A percentile compares a stretch with the other conserved stretches of the same genome.
phyloP scores from a whole-genome alignment of 495 filamentous ascomycete species.

The Lineolata rhizophorae region DNA sequence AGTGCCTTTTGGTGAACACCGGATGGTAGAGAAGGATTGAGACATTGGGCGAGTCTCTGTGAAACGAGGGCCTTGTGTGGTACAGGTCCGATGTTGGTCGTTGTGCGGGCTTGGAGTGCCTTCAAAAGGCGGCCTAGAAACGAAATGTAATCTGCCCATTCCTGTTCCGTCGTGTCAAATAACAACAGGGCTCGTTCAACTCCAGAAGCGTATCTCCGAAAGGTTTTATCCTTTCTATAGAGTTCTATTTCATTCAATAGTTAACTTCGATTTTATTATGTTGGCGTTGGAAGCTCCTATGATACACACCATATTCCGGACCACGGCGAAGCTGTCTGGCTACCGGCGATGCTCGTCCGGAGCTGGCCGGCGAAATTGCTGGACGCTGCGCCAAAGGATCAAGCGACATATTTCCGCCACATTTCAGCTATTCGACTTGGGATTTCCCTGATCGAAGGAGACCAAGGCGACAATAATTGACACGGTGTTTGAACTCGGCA shows the following conservation, averaged over 20 bases:
- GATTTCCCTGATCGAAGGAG: no score
- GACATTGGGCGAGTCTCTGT: slow-evolving; percentile 80
- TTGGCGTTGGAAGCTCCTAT: slow-evolving; percentile 3
- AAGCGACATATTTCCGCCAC: no score
- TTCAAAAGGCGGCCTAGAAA: slow-evolving; percentile 83
- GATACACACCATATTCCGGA: slow-evolving; percentile 20
- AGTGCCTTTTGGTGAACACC: slow-evolving; percentile 97
- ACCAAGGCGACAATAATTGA: no score
- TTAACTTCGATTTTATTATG: slow-evolving; percentile 1
- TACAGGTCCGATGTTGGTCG: slow-evolving; percentile 42
- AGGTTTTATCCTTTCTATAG: slow-evolving; percentile 68
- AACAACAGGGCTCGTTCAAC: slow-evolving; percentile 74
- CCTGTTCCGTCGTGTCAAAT: slow-evolving; percentile 83
- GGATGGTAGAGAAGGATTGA: slow-evolving; percentile 80
- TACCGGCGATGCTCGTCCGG: slow-evolving; percentile 19
- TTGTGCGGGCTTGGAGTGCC: slow-evolving; percentile 74
- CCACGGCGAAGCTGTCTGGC: slow-evolving; percentile 13
- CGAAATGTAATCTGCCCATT: slow-evolving; percentile 99
- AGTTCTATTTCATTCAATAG: slow-evolving; percentile 24
- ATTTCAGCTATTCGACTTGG: no score
- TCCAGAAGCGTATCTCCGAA: slow-evolving; percentile 71
- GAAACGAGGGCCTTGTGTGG: slow-evolving; percentile 71
- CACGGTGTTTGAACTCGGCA: no score
- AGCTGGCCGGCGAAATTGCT: slow-evolving; percentile 16
- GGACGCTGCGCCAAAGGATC: slow-evolving; percentile 12